A percentile compares a stretch with the other conserved stretches of the same genome.
phyloP scores from a whole-genome alignment of 1,284 basidiomycete genomes.

The Rhodotorula glutinis region DNA sequence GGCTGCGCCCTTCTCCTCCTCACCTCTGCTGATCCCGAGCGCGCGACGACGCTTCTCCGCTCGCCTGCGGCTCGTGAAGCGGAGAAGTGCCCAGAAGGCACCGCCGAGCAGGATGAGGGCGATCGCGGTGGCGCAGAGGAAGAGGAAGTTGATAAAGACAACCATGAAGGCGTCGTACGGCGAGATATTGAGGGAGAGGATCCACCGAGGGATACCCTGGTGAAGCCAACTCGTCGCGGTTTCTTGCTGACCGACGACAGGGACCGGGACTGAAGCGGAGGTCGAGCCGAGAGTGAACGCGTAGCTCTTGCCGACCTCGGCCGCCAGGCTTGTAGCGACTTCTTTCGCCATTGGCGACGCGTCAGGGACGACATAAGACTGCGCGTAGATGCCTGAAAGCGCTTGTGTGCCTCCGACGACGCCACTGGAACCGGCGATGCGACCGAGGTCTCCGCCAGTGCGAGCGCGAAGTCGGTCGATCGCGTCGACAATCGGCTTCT shows the following conservation, averaged over 20 bases:
- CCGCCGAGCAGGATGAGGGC: conserved; percentile 30
- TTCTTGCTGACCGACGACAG: conserved; percentile 32
- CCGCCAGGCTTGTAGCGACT: conserved; percentile 45
- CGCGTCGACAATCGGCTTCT: conserved; percentile 65
- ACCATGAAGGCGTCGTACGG: conserved; percentile 42
- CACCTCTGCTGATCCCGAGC: conserved; percentile 44
- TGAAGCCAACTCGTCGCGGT: conserved; percentile 25
- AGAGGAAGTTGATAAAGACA: conserved; percentile 42
- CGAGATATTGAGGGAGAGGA: conserved; percentile 37
- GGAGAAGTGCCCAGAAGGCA: conserved; percentile 18
- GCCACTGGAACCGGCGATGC: conserved; percentile 60
- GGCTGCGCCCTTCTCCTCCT: conserved; percentile 50
- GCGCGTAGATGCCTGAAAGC: conserved; percentile 27
- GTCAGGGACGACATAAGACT: conserved; percentile 50
- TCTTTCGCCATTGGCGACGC: conserved; percentile 54
- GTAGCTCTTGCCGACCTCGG: conserved; percentile 33
- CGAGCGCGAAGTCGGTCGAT: conserved; percentile 75
- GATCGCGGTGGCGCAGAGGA: conserved; percentile 36
- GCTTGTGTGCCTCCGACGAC: conserved; percentile 44
- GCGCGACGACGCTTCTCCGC: background rate
- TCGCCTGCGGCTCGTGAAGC: conserved; percentile 3
- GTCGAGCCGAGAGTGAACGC: background rate
- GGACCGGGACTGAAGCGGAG: conserved; percentile 32
- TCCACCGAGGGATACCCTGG: conserved; percentile 23
- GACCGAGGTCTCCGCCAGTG: conserved; percentile 72